Evolutionary conservation across 2,329 filamentous ascomycete species (phyloP), one percentile per base, ranked within the genome.

Genomic region (Aspergillus candidus): DNA sequence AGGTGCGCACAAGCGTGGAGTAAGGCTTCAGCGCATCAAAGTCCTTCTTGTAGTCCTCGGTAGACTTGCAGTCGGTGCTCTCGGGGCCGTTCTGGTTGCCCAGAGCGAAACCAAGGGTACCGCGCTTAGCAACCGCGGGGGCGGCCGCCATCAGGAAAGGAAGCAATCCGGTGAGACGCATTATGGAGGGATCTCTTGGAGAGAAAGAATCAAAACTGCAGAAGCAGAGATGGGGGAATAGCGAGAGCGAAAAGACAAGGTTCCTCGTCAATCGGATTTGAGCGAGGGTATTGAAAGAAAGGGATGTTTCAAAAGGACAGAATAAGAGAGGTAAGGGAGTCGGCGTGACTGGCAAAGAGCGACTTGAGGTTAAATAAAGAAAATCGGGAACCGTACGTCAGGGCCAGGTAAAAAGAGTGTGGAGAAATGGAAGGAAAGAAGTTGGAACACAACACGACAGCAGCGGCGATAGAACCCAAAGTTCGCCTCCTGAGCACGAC

Each of bases 101-200:
- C 11, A 87, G 71, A 11, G 83, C 75, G 58, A 84, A 84, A 40
- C 83, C 83, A 48, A 85, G 69, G 27, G 64, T 73, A 40, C 82
- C 81, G 31, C 67, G 67, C 32, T 74, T 74, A 29, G 76, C 73
- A 34, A 74, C 61, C 37, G 72, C 65, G 17, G 76, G 73, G 37
- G 72, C 65, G 39, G 67, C 61, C 37, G 66, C 69, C 53, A 74
- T 53, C 44, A 68, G 55, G 33, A 68, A 46, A 13, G 67, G 58
- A 51, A 75, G 38, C 41, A 73, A 47, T 40, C 59, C 59, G 36
- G 67, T 57, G 55, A 67, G 57, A 66, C 69, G 72, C 74, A 77
- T 77, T 27, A 50, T 70, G 57, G 45, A 38, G 35, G 11, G n/a
- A 32, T 12, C 6, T 17, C 15, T 7, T 15, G 11, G 17, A 5